These are phyloP conservation scores for Boletus huronensis DNA, from an alignment of 768 basidiomycete genomes.

Conservation along the genomic window DNA sequence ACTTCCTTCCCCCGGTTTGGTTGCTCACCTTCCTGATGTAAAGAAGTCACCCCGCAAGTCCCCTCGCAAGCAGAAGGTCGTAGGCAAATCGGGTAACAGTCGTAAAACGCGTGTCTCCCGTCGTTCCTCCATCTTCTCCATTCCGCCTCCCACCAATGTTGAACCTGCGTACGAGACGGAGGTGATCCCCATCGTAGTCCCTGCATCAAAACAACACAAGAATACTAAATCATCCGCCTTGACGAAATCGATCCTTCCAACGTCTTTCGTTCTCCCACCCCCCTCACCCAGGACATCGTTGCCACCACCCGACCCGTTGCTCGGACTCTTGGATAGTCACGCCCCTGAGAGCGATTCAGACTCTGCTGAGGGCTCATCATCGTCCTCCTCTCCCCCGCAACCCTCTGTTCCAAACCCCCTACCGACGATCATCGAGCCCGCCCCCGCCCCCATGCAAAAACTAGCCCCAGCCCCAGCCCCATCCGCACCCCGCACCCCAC, in stretches of 20 bases:
- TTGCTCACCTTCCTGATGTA: constrained; percentile 25
- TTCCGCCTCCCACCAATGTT: constrained; percentile 32
- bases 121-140: constrained; percentile 42
- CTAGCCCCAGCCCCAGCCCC: not conserved
- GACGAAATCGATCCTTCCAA: constrained; percentile 53
- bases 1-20: constrained; percentile 20
- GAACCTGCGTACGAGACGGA: constrained; percentile 53
- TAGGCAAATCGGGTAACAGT: constrained; percentile 43
- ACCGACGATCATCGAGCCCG: constrained; percentile 22
- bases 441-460: constrained; percentile 4
- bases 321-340: constrained; percentile 24
- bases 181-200: constrained; percentile 35
- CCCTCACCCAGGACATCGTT: constrained; percentile 69
- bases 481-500: constrained; percentile 23
- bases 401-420: constrained; percentile 12
- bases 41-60: constrained; percentile 45
- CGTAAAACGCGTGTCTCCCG: constrained; percentile 47
- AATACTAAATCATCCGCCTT: constrained; percentile 23
- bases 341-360: constrained; percentile 12
- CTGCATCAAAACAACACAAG: constrained; percentile 27
- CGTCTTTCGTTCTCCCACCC: constrained; percentile 74
- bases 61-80: constrained; percentile 42
- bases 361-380: not conserved
- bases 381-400: not conserved
- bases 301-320: constrained; percentile 40